Evolutionary conservation across 495 filamentous ascomycete species (phyloP).

Genomic region (Darksidea phi): DNA sequence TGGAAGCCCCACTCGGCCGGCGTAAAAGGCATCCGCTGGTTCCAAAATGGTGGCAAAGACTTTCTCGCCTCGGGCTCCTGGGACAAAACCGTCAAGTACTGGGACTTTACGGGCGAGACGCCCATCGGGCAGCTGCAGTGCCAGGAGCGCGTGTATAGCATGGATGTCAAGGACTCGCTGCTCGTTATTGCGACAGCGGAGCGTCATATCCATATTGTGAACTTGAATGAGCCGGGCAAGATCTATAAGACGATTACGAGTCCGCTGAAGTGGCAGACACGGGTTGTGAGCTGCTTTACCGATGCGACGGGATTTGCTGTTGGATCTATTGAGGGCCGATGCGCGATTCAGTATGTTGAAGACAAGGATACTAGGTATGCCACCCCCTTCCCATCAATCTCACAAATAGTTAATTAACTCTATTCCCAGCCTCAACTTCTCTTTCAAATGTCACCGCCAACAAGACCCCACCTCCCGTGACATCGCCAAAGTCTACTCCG

Average conservation of each 20-base stretch:
- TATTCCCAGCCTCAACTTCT: conserved; percentile 68
- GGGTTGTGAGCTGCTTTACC: conserved; percentile 78
- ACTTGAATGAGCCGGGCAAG: conserved; percentile 71
- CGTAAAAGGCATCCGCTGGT: conserved; percentile 75
- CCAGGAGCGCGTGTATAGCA: conserved; percentile 80
- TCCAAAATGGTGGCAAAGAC: conserved; percentile 56
- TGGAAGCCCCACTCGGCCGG: conserved; percentile 80
- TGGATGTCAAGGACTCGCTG: conserved; percentile 75
- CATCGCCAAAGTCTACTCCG: conserved; percentile 77
- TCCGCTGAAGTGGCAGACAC: conserved; percentile 85
- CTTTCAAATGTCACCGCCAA: conserved; percentile 91
- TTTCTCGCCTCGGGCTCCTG: conserved; percentile 88
- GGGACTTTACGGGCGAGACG: conserved; percentile 72
- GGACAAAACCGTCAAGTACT: conserved; percentile 96
- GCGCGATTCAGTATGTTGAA: conserved; percentile 84
- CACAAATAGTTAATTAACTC: not conserved
- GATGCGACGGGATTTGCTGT: conserved; percentile 83
- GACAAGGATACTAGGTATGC: conserved; percentile 74
- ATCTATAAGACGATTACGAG: conserved; percentile 82
- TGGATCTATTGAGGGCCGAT: conserved; percentile 85
- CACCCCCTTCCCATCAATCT: not conserved
- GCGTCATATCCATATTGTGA: conserved; percentile 82
- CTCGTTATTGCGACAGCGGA: conserved; percentile 85
- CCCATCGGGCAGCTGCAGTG: conserved; percentile 65
- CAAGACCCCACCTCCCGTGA: conserved; percentile 61